Evolutionary conservation across 495 filamentous ascomycete genomes (phyloP), one percentile per base, ranked within the genome.

Genomic region (Penicillium ucsense): DNA sequence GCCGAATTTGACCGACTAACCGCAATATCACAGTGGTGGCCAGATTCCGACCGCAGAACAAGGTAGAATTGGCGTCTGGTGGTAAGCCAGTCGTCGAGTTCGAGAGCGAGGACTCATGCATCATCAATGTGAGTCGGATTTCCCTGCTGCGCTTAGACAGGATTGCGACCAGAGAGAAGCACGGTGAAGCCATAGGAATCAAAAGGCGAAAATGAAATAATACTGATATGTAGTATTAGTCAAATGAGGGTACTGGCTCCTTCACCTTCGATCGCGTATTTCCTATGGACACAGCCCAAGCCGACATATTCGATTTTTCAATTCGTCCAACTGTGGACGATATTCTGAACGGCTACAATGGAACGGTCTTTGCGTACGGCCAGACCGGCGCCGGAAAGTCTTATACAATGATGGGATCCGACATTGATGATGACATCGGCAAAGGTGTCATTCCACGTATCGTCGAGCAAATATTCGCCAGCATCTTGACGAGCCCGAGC

Each of bases 191-290:
- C 20, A 20, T 20, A 20, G 20, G 20, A 20, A 20, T 20, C 20
- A 20, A 20, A 20, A 20, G 20, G 20, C 20, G 20, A 20, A 20
- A 20, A 20, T 20, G 20, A 20, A 20, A 20, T 20, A 20, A 20
- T 20, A 20, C 53, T 61, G 44, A 61, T 27, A 4, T 3, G 30
- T 31, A 29, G 11, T 7, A 39, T 11, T 62, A 96, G 88, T 94
- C 89, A 50, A 78, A 73, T 58, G 92, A 97, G 58, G 85, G 82
- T 49, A 66, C 80, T 28, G 90, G 86, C 31, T 74, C 82, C 63
- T 98, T 98, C 64, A 98, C 92, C 44, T 98, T 97, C 66, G 92
- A 98, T 63, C 86, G 91, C 31, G 89, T 97, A 46, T 98, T 98
- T 73, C 85, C 85, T 63, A 96, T 94, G 84, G 72, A 80, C 63